Base-by-base conservation (phyloP, 805 yeast species). In the Ogataea nitratoaversa region DNA sequence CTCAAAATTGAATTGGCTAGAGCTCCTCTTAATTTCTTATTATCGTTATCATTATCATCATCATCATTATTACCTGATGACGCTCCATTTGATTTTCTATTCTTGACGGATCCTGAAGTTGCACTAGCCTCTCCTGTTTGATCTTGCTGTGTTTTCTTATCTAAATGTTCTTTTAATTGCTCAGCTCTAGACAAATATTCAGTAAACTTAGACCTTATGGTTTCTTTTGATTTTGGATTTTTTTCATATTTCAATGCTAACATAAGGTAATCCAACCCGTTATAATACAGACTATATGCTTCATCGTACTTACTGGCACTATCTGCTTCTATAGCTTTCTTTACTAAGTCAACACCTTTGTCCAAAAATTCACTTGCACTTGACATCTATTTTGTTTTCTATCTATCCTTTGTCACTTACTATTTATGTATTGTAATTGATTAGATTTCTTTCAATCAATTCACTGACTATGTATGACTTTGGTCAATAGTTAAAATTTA, bases 161-260 rank as follows among this genome's bases (percentile, higher is more conserved):
- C 95, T 41, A 93, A 68, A 59, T 88, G 95, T 33, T 84, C 88
- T 60, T 93, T 91, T 54, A 93, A 69, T 59, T 88, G 95, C 65
- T 93, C 99, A 0, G 99, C 99, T 42, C 99, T 70, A 5, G 89
- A 74, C 56, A 93, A 66, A 61, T 93, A 93, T 59, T 93, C 99
- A 5, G 90, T 84, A 61, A 91, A 86, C 62, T 89, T 89, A 8
- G 88, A 77, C 57, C 90, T 77, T 49, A 93, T 86, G 44, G 91
- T 72, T 50, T 89, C 96, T 60, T 90, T 91, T 28, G 95, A 83
- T 52, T 82, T 82, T 18, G 84, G 82, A 63, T 90, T 93, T 63
- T 90, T 91, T 63, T 93, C 99, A 55, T 84, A 91, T 65, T 93
- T 93, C 53, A 93, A 72, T 4, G 99, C 99, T 50, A 89, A 71